phyloP scores from a whole-genome alignment of 2,329 filamentous ascomycete genomes.

The Sclerotinia spermophila region DNA sequence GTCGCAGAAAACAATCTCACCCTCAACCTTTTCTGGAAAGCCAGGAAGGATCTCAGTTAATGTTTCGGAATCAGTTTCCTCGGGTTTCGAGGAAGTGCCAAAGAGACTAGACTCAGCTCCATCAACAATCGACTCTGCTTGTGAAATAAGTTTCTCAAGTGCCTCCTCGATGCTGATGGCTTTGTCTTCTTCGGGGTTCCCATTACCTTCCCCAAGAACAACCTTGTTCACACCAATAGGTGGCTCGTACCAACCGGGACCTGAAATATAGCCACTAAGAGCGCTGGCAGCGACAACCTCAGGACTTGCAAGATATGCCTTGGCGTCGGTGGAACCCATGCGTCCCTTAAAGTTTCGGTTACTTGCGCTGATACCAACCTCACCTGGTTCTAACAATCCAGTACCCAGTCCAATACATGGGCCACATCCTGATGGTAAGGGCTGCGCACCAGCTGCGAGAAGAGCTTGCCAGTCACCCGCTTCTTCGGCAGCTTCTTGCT shows the following conservation, averaged over 20 bases:
- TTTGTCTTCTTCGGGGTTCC: conserved; percentile 59
- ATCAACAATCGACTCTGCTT: conserved; percentile 54
- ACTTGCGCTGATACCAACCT: conserved; percentile 77
- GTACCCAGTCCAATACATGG: conserved; percentile 80
- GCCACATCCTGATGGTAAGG: conserved; percentile 70
- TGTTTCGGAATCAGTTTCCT: conserved; percentile 46
- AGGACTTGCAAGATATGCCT: conserved; percentile 83
- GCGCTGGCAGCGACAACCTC: conserved; percentile 92
- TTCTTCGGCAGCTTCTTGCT: conserved; percentile 75
- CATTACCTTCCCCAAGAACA: conserved; percentile 68
- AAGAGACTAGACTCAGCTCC: conserved; percentile 36
- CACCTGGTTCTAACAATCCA: conserved; percentile 77
- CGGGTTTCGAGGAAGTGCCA: conserved; percentile 36
- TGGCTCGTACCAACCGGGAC: conserved; percentile 74
- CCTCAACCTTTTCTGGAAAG: conserved; percentile 77
- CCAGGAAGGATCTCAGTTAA: conserved; percentile 74
- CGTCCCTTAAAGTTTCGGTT: conserved; percentile 92
- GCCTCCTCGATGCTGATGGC: conserved; percentile 66
- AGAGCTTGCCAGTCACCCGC: conserved; percentile 82
- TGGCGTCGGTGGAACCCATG: conserved; percentile 76
- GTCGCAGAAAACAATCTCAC: conserved; percentile 87
- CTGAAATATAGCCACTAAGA: conserved; percentile 65
- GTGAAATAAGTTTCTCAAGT: conserved; percentile 65
- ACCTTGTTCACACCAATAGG: conserved; percentile 66
- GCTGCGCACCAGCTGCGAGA: conserved; percentile 71